A percentile compares a stretch with the other conserved stretches of the same genome.
phyloP scores from a whole-genome alignment of 1,139 yeast species.

The Pichia cactophila region DNA sequence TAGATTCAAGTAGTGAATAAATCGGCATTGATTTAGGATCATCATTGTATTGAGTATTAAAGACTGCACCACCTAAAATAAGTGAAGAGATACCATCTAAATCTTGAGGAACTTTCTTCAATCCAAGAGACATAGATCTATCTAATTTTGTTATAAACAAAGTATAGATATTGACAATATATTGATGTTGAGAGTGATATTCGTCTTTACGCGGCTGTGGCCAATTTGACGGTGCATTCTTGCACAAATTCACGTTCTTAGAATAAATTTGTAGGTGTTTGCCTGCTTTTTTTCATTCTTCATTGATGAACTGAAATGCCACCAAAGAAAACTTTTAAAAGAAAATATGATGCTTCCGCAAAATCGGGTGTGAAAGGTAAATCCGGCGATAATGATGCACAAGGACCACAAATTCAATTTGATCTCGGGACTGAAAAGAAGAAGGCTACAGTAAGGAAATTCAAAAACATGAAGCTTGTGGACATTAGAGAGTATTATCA shows the following conservation, averaged over 20 bases:
- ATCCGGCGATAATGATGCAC: not conserved
- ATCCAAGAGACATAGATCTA: slow-evolving; percentile 5
- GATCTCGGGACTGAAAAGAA: slow-evolving; percentile 52
- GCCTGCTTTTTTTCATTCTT: too few relatives aligned
- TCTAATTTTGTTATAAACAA: too few relatives aligned
- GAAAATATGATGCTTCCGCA: slow-evolving; percentile 1
- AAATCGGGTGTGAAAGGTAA: not conserved
- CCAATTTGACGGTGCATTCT: not conserved
- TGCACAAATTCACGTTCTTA: not conserved
- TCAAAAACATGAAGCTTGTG: slow-evolving; percentile 55
- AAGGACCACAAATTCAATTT: slow-evolving; percentile 14
- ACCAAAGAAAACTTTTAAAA: slow-evolving; percentile 10
- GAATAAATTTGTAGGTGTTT: not conserved
- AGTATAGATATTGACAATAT: too few relatives aligned
- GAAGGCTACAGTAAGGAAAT: slow-evolving; percentile 63
- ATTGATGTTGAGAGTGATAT: too few relatives aligned
- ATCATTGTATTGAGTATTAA: slow-evolving; percentile 67
- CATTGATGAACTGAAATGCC: slow-evolving; percentile 6
- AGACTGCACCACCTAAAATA: slow-evolving; percentile 79
- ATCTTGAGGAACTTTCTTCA: slow-evolving; percentile 16
- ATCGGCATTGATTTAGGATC: slow-evolving; percentile 57
- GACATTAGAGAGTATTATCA: slow-evolving; percentile 78
- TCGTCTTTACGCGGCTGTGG: not conserved
- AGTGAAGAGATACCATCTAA: slow-evolving; percentile 44
- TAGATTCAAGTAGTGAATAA: slow-evolving; percentile 46